A percentile compares a stretch with the other conserved stretches of the same genome.
Evolutionary conservation across 768 basidiomycete genomes (phyloP).

Genomic region (Gelatoporia subvermispora): DNA sequence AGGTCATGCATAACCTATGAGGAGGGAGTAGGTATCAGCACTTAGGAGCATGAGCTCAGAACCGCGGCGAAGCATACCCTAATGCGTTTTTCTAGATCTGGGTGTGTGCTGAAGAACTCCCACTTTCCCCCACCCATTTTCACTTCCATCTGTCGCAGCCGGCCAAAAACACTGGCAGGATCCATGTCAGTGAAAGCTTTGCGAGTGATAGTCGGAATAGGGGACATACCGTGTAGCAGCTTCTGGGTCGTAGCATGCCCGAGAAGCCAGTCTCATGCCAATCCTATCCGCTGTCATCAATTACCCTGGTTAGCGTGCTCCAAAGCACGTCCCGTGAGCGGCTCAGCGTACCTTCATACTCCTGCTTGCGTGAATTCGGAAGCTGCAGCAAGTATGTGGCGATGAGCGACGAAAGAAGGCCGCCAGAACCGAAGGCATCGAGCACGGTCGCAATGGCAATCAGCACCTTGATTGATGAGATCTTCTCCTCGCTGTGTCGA

Average conservation of each 20-base stretch:
- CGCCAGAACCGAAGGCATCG: conserved; percentile 49
- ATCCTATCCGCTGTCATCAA: conserved; percentile 69
- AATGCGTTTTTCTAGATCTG: conserved; percentile 65
- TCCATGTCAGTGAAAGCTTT: too few species aligned
- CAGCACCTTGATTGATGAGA: conserved; percentile 38
- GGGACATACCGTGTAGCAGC: conserved; percentile 63
- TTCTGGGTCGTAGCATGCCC: conserved; percentile 82
- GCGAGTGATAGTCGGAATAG: background rate
- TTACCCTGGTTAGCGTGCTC: too few species aligned
- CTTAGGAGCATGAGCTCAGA: background rate
- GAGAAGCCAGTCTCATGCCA: conserved; percentile 73
- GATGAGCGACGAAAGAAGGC: conserved; percentile 43
- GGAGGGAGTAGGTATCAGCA: too few species aligned
- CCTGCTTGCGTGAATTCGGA: conserved; percentile 79
- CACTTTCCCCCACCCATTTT: conserved; percentile 24
- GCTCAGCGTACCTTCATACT: conserved; percentile 77
- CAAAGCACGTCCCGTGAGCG: too few species aligned
- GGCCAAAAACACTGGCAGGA: conserved; percentile 69
- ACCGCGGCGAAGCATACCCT: conserved; percentile 51
- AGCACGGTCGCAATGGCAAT: conserved; percentile 39
- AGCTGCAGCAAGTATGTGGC: conserved; percentile 56
- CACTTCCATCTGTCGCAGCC: conserved; percentile 57
- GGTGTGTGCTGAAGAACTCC: conserved; percentile 81
- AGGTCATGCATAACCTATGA: conserved; percentile 38
- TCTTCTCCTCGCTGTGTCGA: conserved; percentile 47